Evolutionary conservation across 495 filamentous ascomycete species (phyloP), one percentile per base, ranked within the genome.

Genomic region (Collariella sp.): DNA sequence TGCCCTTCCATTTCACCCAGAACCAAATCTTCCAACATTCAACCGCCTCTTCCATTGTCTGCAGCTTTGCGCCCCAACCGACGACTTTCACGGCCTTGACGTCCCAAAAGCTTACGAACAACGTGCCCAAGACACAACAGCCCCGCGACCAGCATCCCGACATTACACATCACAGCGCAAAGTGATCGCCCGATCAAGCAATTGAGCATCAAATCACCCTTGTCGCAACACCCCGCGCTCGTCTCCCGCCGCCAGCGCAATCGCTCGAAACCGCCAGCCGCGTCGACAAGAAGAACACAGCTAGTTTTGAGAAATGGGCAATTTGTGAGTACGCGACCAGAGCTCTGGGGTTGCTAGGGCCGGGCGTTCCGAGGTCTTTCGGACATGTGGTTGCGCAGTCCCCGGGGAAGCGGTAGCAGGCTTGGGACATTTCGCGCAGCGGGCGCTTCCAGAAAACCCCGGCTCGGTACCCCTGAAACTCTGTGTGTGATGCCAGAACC

Each of bases 291-390:
- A 34, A 44, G 19, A 35, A 40, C 38, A 26, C 53, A 43, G 18
- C 36, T 23, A 13, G 26, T 45, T 20, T 48, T 31, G 26, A 42
- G 29, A 56, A 1, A 58, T 58, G 56, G 56, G 56, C 50, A 52
- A 58, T 42, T 39, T 58, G 56, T 58, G 56, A 58, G 56, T 57
- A 23, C 35, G 42, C 43, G 2, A 5, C 7, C 5, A 16, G 33
- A 15, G 19, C n/a, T 10, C 19, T 1, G 6, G 34, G 26, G 4
- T 33, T 34, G 16, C 33, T 20, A 24, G 16, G 13, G 29, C 41
- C 40, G 50, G 41, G n/a, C 9, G 40, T 35, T 23, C 16, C 39
- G 26, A 36, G 48, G 4, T 34, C 35, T 38, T 10, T 13, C 13
- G 18, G 39, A 2, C 26, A 5, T 31, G 26, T 4, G 26, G 26